phyloP scores from a whole-genome alignment of 2,329 filamentous ascomycete genomes.

The Ophiocordyceps camponoti-floridani region DNA sequence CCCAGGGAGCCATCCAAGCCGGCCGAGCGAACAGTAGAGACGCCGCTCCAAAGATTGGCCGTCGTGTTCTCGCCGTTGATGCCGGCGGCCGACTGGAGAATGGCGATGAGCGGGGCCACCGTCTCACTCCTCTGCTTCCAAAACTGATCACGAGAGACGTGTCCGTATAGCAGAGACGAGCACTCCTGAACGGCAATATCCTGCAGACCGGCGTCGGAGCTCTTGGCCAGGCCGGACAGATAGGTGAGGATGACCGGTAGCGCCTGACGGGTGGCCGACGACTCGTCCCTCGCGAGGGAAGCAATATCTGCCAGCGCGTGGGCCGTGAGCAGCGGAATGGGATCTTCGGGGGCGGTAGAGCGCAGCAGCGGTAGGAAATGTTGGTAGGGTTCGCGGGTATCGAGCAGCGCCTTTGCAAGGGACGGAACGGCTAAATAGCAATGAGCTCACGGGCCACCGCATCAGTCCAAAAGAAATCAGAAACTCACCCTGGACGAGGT shows the following conservation, averaged over 20 bases:
- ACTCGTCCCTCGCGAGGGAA: constrained; percentile 44
- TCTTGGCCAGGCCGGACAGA: constrained; percentile 67
- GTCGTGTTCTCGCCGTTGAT: constrained; percentile 43
- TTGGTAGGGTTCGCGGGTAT: constrained; percentile 61
- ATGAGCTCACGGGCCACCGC: neutral
- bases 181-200: constrained; percentile 91
- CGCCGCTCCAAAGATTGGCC: constrained; percentile 43
- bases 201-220: constrained; percentile 74
- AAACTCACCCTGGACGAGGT: constrained; percentile 64
- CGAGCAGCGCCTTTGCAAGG: constrained; percentile 58
- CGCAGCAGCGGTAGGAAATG: constrained; percentile 76
- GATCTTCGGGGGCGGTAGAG: constrained; percentile 55
- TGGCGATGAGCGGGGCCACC: constrained; percentile 62
- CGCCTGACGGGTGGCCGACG: constrained; percentile 51
- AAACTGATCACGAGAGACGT: constrained; percentile 60
- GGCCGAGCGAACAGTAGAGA: constrained; percentile 32
- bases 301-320: constrained; percentile 72
- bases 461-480: neutral
- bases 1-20: constrained; percentile 47
- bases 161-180: constrained; percentile 64
- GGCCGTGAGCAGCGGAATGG: constrained; percentile 77
- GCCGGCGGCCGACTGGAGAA: constrained; percentile 63
- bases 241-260: constrained; percentile 74
- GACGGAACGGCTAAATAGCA: constrained; percentile 50
- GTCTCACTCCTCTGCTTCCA: constrained; percentile 86